Conservation (phyloP, 495 filamentous ascomycete genomes). For the Terfezia claveryi region DNA sequence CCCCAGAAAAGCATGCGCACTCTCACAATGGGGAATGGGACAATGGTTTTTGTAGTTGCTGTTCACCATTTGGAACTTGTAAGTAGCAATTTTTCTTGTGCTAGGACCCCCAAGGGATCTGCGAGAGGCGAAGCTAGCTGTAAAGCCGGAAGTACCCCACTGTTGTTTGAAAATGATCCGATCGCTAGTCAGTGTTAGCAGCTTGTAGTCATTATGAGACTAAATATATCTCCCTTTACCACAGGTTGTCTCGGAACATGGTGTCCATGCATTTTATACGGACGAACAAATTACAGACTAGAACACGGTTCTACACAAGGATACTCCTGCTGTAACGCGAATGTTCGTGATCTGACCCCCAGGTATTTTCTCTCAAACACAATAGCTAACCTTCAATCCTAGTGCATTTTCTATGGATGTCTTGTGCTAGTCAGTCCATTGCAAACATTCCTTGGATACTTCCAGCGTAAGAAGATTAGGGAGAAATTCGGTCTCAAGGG, state of each 20-base stretch:
- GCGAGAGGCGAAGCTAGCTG: no score
- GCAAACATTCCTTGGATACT: constrained; percentile 20
- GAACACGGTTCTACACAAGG: constrained; percentile 21
- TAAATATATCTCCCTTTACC: background rate
- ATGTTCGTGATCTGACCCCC: constrained; percentile 14
- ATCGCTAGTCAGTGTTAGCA: no score
- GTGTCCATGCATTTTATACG: constrained; percentile 27
- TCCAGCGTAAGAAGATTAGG: constrained; percentile 26
- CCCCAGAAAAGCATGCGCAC: background rate
- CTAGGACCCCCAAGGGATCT: no score
- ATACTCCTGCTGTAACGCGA: constrained; percentile 25
- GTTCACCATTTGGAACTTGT: background rate
- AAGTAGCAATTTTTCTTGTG: background rate
- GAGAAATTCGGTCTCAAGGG: constrained; percentile 25
- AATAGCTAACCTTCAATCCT: background rate
- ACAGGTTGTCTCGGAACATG: constrained; percentile 16
- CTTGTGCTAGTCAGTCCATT: constrained; percentile 20
- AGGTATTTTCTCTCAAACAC: background rate
- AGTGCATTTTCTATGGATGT: constrained; percentile 12
- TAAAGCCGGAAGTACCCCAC: no score
- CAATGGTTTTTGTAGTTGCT: background rate
- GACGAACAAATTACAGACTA: constrained; percentile 26
- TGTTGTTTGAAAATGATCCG: no score
- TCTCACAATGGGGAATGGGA: background rate
- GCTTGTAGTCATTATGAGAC: no score